A percentile compares a stretch with the other conserved stretches of the same genome.
phyloP scores from a whole-genome alignment of 2,329 filamentous ascomycete genomes.

The Paracamarosporium sp. region DNA sequence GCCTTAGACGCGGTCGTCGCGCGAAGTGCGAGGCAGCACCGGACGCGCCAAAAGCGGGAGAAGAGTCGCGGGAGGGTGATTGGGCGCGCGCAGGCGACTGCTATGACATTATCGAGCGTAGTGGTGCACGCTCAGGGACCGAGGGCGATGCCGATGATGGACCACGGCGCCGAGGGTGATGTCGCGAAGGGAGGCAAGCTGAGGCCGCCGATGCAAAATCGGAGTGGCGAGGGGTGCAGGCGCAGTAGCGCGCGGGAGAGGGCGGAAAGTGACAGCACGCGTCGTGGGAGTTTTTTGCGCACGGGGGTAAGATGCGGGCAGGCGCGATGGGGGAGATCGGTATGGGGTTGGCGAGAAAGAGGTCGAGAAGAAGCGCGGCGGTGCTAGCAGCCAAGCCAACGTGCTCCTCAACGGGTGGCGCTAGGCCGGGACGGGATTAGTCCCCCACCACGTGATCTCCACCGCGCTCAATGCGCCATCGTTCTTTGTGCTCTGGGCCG shows the following conservation, averaged over 20 bases:
- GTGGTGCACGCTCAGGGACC: slow-evolving; percentile 34
- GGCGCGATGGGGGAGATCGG: slow-evolving; percentile 34
- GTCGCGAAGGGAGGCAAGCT: slow-evolving; percentile 41
- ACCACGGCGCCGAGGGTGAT: slow-evolving; percentile 32
- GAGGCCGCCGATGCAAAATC: slow-evolving; percentile 36
- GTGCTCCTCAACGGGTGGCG: background rate
- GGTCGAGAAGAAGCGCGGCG: background rate
- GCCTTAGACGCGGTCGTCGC: slow-evolving; percentile 27
- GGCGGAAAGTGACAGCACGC: slow-evolving; percentile 35
- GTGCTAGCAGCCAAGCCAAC: too few species aligned
- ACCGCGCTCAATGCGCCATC: background rate
- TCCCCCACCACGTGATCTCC: background rate
- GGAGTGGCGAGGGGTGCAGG: slow-evolving; percentile 27
- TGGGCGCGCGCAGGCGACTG: slow-evolving; percentile 30
- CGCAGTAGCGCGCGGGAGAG: slow-evolving; percentile 35
- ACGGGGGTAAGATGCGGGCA: slow-evolving; percentile 44
- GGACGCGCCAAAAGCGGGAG: slow-evolving; percentile 30
- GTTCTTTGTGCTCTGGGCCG: background rate
- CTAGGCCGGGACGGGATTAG: background rate
- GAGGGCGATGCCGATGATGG: slow-evolving; percentile 41
- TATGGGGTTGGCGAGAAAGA: slow-evolving; percentile 31
- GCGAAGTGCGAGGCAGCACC: slow-evolving; percentile 19
- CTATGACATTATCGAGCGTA: slow-evolving; percentile 45
- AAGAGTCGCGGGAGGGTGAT: slow-evolving; percentile 29
- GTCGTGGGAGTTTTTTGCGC: slow-evolving; percentile 44